Evolutionary conservation across 352 stramenopile genomes (phyloP).

Genomic region (Phytophthora uliginosa): DNA sequence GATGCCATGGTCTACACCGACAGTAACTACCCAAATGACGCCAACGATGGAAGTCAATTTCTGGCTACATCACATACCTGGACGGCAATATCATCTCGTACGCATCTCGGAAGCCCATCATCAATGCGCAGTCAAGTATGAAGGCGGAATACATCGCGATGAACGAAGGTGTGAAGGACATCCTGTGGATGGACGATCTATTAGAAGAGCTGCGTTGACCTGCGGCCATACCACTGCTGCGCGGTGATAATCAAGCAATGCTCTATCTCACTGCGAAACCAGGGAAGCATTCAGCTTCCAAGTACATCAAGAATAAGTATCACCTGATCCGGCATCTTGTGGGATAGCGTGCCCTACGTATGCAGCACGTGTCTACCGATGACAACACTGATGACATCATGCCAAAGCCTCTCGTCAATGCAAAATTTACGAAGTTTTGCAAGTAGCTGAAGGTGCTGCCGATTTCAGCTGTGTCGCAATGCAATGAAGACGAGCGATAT

Average conservation of each 20-base stretch:
- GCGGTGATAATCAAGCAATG: background rate
- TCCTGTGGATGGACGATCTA: slow-evolving; percentile 29
- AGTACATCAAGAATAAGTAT: background rate
- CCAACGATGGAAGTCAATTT: slow-evolving; percentile 26
- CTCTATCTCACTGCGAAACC: background rate
- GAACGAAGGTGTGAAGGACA: slow-evolving; percentile 14
- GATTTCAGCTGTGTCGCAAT: background rate
- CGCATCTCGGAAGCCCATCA: slow-evolving; percentile 35
- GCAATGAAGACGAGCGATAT: background rate
- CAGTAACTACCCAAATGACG: slow-evolving; percentile 39
- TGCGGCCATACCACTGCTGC: slow-evolving; percentile 9
- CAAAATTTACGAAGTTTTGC: background rate
- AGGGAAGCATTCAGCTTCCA: background rate
- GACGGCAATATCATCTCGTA: slow-evolving; percentile 37
- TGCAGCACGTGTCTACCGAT: background rate
- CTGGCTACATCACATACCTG: slow-evolving; percentile 28
- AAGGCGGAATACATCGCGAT: slow-evolving; percentile 31
- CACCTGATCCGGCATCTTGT: background rate
- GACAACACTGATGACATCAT: background rate
- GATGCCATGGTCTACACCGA: slow-evolving; percentile 21
- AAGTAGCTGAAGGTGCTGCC: background rate
- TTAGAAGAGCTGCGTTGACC: slow-evolving; percentile 5
- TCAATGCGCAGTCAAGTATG: slow-evolving; percentile 38
- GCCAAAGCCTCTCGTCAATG: background rate
- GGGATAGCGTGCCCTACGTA: background rate